These are phyloP conservation scores for Podosphaera xanthii DNA, from an alignment of 2,329 filamentous ascomycete genomes.

Conservation along the genomic window DNA sequence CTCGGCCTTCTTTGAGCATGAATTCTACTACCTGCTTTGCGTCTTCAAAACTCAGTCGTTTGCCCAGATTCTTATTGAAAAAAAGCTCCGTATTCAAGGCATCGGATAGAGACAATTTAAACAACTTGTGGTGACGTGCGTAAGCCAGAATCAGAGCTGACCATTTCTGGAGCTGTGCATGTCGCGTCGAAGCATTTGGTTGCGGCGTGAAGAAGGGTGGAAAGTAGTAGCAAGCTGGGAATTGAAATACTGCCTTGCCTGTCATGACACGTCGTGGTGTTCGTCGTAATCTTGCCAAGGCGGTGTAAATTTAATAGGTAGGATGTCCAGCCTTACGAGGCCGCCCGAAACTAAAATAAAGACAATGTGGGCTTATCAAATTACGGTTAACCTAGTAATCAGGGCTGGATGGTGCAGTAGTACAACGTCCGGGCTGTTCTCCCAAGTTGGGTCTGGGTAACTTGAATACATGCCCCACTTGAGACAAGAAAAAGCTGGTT, in stretches of 20 bases:
- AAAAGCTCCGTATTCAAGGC: conserved; percentile 35
- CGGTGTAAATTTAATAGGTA: too few species aligned
- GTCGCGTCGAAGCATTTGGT: conserved; percentile 47
- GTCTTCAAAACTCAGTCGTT: conserved; percentile 27
- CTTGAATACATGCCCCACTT: too few species aligned
- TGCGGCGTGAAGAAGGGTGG: conserved; percentile 73
- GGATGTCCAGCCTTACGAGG: neutral
- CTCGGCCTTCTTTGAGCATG: conserved; percentile 34
- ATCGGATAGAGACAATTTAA: conserved; percentile 45
- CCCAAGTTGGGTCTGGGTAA: too few species aligned
- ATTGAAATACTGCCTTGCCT: conserved; percentile 22
- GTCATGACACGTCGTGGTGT: neutral
- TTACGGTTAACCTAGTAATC: too few species aligned
- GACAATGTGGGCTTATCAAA: too few species aligned
- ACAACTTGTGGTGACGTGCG: conserved; percentile 56
- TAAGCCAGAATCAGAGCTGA: conserved; percentile 64
- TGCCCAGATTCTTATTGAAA: conserved; percentile 29
- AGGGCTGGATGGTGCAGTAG: too few species aligned
- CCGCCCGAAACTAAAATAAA: too few species aligned
- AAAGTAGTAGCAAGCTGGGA: conserved; percentile 47
- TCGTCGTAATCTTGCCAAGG: too few species aligned
- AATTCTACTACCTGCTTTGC: conserved; percentile 34
- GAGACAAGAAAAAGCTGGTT: too few species aligned
- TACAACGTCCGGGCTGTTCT: too few species aligned
- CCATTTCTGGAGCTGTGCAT: conserved; percentile 68